These are phyloP conservation scores for Leishmania major DNA, from an alignment of 208 protist genomes.

Conservation along the genomic window DNA sequence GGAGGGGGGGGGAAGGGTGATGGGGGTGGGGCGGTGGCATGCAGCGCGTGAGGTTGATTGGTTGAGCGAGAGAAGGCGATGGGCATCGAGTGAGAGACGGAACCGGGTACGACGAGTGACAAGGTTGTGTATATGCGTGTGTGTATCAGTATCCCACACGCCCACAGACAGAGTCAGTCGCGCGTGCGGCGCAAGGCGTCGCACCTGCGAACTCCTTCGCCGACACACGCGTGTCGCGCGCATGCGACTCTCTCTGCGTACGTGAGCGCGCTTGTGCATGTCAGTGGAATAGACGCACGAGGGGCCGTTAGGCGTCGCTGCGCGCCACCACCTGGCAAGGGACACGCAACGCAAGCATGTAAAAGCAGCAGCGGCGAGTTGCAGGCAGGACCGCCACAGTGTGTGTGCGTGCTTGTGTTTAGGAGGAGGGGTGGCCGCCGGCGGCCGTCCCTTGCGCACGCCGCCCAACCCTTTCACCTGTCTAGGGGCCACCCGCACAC, in stretches of 20 bases:
- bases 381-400: not conserved
- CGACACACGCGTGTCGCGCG: not conserved
- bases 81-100: not conserved
- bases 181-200: not conserved
- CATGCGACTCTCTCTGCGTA: not conserved
- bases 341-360: not conserved
- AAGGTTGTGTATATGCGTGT: not conserved
- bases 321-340: not conserved
- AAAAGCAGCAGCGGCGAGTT: not conserved
- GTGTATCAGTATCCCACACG: not conserved
- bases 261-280: not conserved
- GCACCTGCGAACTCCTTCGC: not conserved
- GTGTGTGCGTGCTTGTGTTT: not conserved
- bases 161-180: not conserved
- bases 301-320: not conserved
- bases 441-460: too few relatives aligned
- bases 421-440: not conserved
- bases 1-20: too few relatives aligned
- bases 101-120: not conserved
- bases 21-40: not conserved
- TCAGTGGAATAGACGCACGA: not conserved
- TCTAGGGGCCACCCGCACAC: too few relatives aligned
- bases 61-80: not conserved
- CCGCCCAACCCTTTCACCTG: too few relatives aligned
- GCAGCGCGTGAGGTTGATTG: not conserved